phyloP scores from a whole-genome alignment of 2,329 filamentous ascomycete species.

The Colletotrichum falcatum region DNA sequence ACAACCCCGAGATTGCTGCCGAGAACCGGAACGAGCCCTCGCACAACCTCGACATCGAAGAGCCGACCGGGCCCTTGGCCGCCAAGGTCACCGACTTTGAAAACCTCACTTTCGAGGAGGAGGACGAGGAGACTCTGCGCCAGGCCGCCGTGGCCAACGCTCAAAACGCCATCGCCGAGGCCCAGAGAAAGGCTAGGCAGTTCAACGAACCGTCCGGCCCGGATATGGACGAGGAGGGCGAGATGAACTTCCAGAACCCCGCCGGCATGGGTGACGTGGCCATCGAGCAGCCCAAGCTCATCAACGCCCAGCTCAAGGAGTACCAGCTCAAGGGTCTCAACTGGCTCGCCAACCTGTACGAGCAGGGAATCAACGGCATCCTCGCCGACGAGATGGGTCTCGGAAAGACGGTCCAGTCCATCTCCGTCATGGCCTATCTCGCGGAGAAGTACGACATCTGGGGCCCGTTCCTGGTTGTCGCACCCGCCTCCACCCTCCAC shows the following conservation, averaged over 20 bases:
- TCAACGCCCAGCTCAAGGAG: conserved; percentile 95
- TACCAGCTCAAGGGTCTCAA: conserved; percentile 99
- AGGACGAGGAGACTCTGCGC: conserved; percentile 85
- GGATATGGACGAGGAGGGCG: conserved; percentile 88
- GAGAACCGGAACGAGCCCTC: conserved; percentile 59
- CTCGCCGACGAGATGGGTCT: conserved; percentile 99
- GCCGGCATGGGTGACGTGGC: conserved; percentile 94
- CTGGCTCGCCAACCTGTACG: conserved; percentile 98
- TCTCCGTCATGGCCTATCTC: conserved; percentile 98
- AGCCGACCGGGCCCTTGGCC: conserved; percentile 65
- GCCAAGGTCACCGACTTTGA: conserved; percentile 93
- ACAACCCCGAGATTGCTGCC: conserved; percentile 78
- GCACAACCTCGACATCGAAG: conserved; percentile 61
- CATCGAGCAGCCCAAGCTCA: conserved; percentile 92
- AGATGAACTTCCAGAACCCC: conserved; percentile 99
- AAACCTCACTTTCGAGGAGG: conserved; percentile 93
- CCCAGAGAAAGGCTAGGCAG: conserved; percentile 89
- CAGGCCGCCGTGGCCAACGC: conserved; percentile 94
- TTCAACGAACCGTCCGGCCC: conserved; percentile 81
- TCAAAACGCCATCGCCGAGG: conserved; percentile 94
- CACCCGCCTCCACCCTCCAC: conserved; percentile 94
- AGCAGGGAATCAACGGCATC: conserved; percentile 99
- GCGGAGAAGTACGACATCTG: conserved; percentile 98
- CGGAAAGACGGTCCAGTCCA: conserved; percentile 98
- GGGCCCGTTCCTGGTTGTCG: conserved; percentile 97